A percentile compares a stretch with the other conserved stretches of the same genome.
These are phyloP conservation scores for Pichia rugopelliculosa DNA, from an alignment of 805 yeast genomes.

Conservation along the genomic window DNA sequence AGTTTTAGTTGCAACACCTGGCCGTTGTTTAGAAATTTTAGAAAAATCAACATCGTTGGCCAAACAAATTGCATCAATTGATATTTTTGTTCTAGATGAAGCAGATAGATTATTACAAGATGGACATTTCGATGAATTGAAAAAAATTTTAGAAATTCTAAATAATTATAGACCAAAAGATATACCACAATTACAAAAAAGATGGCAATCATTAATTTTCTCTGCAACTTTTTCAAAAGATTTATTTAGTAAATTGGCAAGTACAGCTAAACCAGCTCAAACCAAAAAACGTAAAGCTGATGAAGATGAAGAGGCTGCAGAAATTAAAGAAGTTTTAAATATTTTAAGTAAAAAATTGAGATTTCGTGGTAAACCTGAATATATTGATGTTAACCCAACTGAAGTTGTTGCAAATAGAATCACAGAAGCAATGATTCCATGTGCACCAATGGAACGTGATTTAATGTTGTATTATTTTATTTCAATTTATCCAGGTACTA, in stretches of 20 bases:
- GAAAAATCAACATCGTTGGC: conserved; percentile 49
- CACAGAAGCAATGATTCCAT: conserved; percentile 83
- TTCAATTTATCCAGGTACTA: conserved; percentile 78
- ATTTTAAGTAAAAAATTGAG: conserved; percentile 62
- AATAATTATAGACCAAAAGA: conserved; percentile 40
- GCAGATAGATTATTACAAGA: conserved; percentile 93
- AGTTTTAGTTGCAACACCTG: conserved; percentile 90
- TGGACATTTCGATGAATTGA: conserved; percentile 93
- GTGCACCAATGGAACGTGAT: conserved; percentile 86
- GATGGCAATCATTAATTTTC: conserved; percentile 81
- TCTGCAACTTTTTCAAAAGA: conserved; percentile 89
- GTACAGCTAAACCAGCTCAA: conserved; percentile 28
- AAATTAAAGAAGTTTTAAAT: conserved; percentile 48
- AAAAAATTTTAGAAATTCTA: conserved; percentile 64
- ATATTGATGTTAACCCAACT: conserved; percentile 82
- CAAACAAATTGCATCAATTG: conserved; percentile 37
- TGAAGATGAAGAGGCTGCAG: conserved; percentile 30
- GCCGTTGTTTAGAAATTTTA: conserved; percentile 76
- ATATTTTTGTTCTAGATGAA: conserved; percentile 73
- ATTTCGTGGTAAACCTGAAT: conserved; percentile 59
- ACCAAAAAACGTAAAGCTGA: conserved; percentile 19
- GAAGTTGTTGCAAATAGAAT: conserved; percentile 68
- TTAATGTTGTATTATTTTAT: conserved; percentile 82
- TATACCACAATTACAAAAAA: conserved; percentile 13
- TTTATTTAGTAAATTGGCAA: conserved; percentile 66